Percentiles rank a stretch among this genome's conserved stretches.
These are phyloP conservation scores for Blastomyces emzantsi DNA, from an alignment of 2,329 filamentous ascomycete species.

Conservation along the genomic window DNA sequence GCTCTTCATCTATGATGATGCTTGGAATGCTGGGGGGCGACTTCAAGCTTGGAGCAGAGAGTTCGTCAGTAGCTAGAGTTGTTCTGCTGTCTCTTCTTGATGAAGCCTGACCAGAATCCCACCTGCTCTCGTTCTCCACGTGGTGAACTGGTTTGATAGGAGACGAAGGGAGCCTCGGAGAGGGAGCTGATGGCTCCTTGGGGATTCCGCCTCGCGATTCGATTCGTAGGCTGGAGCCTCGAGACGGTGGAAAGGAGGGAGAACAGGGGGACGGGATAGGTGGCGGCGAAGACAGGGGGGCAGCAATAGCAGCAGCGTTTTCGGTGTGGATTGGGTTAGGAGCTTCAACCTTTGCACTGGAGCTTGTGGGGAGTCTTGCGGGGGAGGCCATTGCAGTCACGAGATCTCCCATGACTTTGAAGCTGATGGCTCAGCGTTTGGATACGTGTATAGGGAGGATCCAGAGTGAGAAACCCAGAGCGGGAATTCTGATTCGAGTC, in stretches of 20 bases:
- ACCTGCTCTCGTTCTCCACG: conserved; percentile 1
- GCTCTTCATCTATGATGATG: conserved; percentile 34
- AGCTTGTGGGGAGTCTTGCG: background rate
- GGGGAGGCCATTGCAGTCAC: background rate
- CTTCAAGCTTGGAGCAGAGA: conserved; percentile 22
- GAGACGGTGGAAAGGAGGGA: conserved; percentile 4
- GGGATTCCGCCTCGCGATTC: background rate
- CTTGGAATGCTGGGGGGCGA: conserved; percentile 32
- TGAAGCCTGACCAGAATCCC: conserved; percentile 4
- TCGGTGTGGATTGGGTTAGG: background rate
- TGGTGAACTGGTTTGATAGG: conserved; percentile 1
- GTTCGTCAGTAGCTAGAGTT: conserved; percentile 15
- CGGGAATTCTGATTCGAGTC: background rate
- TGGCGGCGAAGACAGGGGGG: background rate
- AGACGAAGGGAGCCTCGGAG: background rate
- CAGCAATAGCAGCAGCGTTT: background rate
- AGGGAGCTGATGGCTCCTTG: background rate
- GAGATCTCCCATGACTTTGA: background rate
- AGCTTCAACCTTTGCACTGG: background rate
- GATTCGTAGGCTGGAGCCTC: conserved; percentile 1
- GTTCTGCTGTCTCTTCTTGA: conserved; percentile 7
- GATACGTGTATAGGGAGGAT: background rate
- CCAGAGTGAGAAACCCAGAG: background rate
- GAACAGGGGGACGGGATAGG: background rate
- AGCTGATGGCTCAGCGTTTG: background rate